A percentile compares a stretch with the other conserved stretches of the same genome.
Conservation (phyloP, 1,284 basidiomycete species). For the Trichosporon inkin region DNA sequence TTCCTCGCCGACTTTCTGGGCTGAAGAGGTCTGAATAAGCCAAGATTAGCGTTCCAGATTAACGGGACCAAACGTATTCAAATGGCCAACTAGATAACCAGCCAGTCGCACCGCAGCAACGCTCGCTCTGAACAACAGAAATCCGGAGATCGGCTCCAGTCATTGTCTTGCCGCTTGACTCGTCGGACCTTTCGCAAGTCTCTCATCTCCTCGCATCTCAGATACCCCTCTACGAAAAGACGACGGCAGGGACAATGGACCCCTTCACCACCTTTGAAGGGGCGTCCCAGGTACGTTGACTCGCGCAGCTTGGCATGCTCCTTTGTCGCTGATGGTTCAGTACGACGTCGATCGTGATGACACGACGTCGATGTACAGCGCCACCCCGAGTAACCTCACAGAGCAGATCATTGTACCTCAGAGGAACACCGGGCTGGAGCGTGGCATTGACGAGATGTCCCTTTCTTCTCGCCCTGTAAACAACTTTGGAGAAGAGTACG, state of each 20-base stretch:
- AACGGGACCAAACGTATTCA: background rate
- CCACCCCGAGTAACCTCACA: constrained; percentile 53
- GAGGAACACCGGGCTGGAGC: constrained; percentile 15
- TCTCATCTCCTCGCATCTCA: background rate
- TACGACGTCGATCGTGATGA: constrained; percentile 68
- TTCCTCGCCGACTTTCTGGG: too few relatives aligned
- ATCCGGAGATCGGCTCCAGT: background rate
- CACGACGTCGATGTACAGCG: constrained; percentile 65
- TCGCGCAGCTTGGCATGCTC: background rate
- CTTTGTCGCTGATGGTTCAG: constrained; percentile 29
- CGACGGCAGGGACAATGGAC: constrained; percentile 57
- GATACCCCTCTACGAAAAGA: constrained; percentile 5
- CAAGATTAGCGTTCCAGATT: background rate
- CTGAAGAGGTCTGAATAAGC: too few relatives aligned
- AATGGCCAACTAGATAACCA: background rate
- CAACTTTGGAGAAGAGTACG: constrained; percentile 53
- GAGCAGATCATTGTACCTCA: constrained; percentile 21
- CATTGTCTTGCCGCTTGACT: background rate
- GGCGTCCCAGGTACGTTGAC: constrained; percentile 43
- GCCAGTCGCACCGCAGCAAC: background rate
- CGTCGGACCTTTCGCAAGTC: background rate
- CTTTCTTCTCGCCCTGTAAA: constrained; percentile 18
- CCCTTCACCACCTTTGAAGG: constrained; percentile 79
- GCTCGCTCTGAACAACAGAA: constrained; percentile 4
- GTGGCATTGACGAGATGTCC: constrained; percentile 24